Conservation (phyloP, 1,139 yeast genomes). For the Hyphopichia burtonii region DNA sequence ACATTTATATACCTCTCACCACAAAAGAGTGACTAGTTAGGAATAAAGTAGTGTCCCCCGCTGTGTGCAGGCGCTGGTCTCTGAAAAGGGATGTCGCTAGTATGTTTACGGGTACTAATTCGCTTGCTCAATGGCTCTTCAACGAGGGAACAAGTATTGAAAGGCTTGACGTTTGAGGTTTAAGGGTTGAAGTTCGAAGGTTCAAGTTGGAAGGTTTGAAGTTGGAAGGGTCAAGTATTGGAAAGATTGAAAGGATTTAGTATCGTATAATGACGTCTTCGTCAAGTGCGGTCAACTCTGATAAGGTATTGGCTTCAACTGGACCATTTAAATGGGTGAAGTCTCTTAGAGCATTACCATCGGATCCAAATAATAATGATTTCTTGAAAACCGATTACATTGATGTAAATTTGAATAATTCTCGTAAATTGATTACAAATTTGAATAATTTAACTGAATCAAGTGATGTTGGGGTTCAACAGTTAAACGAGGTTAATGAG, state of each 20-base stretch:
- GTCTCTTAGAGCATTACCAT: constrained; percentile 38
- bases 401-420: constrained; percentile 46
- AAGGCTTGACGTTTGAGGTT: no score
- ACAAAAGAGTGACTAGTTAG: no score
- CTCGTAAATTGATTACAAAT: constrained; percentile 37
- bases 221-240: no score
- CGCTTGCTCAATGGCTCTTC: no score
- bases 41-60: no score
- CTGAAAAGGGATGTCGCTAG: neutral
- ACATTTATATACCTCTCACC: neutral
- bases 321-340: constrained; percentile 28
- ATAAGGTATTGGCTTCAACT: no score
- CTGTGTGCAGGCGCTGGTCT: constrained; percentile 1
- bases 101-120: neutral
- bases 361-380: constrained; percentile 37
- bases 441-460: constrained; percentile 23
- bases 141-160: no score
- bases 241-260: no score
- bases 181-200: no score
- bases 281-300: no score
- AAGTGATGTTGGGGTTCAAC: constrained; percentile 17
- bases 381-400: constrained; percentile 42
- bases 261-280: no score
- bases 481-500: constrained; percentile 24
- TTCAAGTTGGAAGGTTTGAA: no score